Percentiles rank a stretch among this genome's conserved stretches.
These are phyloP conservation scores for Lactifluus piperatus DNA, from an alignment of 768 basidiomycete genomes.

Conservation along the genomic window DNA sequence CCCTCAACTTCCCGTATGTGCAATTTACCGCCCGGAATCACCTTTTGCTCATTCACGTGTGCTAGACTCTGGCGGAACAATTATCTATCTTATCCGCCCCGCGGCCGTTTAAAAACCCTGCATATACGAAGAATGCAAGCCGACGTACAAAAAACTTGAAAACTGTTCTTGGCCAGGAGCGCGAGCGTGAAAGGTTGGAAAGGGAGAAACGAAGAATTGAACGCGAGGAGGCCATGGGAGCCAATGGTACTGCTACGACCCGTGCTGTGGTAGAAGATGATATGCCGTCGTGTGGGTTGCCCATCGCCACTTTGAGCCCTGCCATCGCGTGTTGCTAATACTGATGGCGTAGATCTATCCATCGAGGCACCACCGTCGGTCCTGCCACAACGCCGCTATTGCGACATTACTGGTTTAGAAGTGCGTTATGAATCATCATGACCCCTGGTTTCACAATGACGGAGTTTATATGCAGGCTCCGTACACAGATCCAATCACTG, in stretches of 20 bases:
- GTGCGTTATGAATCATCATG: conserved; percentile 30
- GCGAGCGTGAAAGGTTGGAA: conserved; percentile 64
- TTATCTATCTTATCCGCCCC: conserved; percentile 63
- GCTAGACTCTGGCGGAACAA: conserved; percentile 62
- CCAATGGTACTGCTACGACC: conserved; percentile 35
- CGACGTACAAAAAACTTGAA: conserved; percentile 76
- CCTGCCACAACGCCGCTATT: conserved; percentile 66
- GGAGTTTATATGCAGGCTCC: conserved; percentile 44
- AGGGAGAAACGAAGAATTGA: conserved; percentile 49
- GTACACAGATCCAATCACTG: conserved; percentile 76
- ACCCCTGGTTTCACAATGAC: background rate
- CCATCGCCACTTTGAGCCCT: background rate
- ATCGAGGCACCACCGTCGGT: conserved; percentile 83
- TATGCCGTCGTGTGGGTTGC: conserved; percentile 55
- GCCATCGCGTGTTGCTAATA: background rate
- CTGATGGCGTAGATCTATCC: conserved; percentile 45
- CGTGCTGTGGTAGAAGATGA: conserved; percentile 42
- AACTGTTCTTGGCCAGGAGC: conserved; percentile 66
- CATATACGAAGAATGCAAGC: conserved; percentile 60
- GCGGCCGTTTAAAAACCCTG: conserved; percentile 70
- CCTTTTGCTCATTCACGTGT: background rate
- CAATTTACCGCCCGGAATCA: background rate
- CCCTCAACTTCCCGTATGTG: conserved; percentile 26
- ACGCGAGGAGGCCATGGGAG: conserved; percentile 45
- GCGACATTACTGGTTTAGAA: conserved; percentile 82